phyloP scores from a whole-genome alignment of 148 eudicot species.

The Talinum fruticosum region DNA sequence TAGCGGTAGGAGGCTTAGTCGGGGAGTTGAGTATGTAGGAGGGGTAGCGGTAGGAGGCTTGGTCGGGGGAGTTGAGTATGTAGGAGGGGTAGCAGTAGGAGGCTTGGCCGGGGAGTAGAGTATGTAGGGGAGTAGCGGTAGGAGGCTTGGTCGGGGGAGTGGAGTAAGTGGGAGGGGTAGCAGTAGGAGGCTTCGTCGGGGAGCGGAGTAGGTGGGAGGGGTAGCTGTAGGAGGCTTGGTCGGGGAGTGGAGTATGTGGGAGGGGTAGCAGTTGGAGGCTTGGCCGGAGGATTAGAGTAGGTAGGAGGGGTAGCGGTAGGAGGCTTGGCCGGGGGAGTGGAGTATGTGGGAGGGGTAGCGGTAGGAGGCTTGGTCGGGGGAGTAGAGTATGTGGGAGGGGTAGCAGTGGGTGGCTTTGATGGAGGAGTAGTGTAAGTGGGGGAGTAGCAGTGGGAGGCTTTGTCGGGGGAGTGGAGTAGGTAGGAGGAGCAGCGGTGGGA shows the following conservation, averaged over 20 bases:
- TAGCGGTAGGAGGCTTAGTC: too few relatives aligned
- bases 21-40: neutral
- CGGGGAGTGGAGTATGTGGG: neutral
- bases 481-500: neutral
- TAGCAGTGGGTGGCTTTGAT: too few relatives aligned
- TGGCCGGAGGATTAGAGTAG: too few relatives aligned
- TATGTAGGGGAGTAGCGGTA: neutral
- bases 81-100: neutral
- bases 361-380: too few relatives aligned
- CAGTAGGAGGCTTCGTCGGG: neutral
- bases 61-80: neutral
- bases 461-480: too few relatives aligned
- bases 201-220: neutral
- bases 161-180: neutral
- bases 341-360: too few relatives aligned
- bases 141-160: too few relatives aligned
- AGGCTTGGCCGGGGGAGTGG: too few relatives aligned
- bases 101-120: neutral
- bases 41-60: neutral
- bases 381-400: too few relatives aligned
- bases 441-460: too few relatives aligned
- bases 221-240: neutral
- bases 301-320: too few relatives aligned
- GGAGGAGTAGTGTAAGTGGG: too few relatives aligned
- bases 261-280: neutral